Conservation (phyloP, 495 filamentous ascomycete genomes). For the Penicillium simplicissimum region DNA sequence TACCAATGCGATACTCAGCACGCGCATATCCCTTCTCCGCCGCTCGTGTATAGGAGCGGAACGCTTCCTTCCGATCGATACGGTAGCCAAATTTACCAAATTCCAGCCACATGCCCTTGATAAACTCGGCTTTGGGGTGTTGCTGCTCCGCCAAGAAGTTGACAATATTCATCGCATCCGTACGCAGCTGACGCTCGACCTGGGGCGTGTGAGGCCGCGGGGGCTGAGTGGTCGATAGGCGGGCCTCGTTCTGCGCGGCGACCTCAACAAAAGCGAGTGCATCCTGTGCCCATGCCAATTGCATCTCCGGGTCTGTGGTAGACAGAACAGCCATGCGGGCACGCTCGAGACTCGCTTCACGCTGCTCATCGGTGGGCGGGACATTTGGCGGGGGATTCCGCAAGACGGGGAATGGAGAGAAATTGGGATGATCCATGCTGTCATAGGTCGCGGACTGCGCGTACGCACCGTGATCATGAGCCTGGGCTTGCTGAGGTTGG, state of each 20-base stretch:
- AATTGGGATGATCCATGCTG: slow-evolving; percentile 67
- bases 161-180: slow-evolving; percentile 90
- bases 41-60: slow-evolving; percentile 78
- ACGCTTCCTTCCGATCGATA: slow-evolving; percentile 92
- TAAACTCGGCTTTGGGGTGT: slow-evolving; percentile 92
- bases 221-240: slow-evolving; percentile 62
- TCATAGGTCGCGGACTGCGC: slow-evolving; percentile 47
- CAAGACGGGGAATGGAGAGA: slow-evolving; percentile 89
- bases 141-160: slow-evolving; percentile 85
- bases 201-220: slow-evolving; percentile 75
- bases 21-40: slow-evolving; percentile 89
- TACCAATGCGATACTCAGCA: slow-evolving; percentile 95
- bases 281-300: slow-evolving; percentile 95
- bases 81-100: slow-evolving; percentile 93
- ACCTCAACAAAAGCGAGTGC: slow-evolving; percentile 86
- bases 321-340: slow-evolving; percentile 81
- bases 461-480: slow-evolving; percentile 39
- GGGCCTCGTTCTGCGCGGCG: slow-evolving; percentile 66
- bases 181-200: slow-evolving; percentile 80
- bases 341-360: slow-evolving; percentile 81
- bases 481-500: slow-evolving; percentile 32
- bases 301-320: slow-evolving; percentile 94
- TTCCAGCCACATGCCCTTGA: slow-evolving; percentile 95
- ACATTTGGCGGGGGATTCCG: slow-evolving; percentile 82
- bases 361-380: slow-evolving; percentile 90